phyloP scores from a whole-genome alignment of 768 basidiomycete genomes.

The Russula emetica region DNA sequence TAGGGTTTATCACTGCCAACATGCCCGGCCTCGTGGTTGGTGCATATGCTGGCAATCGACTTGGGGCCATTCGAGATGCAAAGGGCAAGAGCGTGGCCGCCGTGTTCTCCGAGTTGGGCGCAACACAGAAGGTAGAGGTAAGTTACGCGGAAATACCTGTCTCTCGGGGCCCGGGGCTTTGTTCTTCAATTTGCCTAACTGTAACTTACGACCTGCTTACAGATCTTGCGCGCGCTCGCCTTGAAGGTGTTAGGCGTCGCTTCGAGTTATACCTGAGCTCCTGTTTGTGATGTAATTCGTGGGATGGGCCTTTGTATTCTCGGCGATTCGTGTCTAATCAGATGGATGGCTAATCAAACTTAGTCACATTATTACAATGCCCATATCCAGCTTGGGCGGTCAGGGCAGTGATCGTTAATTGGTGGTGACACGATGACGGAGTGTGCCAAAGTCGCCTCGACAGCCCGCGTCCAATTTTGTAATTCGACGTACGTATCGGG shows the following conservation, averaged over 20 bases:
- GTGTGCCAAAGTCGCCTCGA: background rate
- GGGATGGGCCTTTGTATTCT: background rate
- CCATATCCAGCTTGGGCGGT: background rate
- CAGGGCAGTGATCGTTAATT: background rate
- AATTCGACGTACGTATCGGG: background rate
- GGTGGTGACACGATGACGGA: background rate
- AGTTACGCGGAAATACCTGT: slow-evolving; percentile 23
- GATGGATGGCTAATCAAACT: background rate
- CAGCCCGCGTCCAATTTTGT: no score
- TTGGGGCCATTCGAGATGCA: slow-evolving; percentile 88
- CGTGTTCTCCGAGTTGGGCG: slow-evolving; percentile 75
- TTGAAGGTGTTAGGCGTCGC: slow-evolving; percentile 78
- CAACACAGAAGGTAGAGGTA: slow-evolving; percentile 85
- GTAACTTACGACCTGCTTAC: background rate
- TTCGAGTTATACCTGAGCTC: slow-evolving; percentile 12
- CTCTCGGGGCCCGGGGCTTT: background rate
- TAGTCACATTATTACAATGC: background rate
- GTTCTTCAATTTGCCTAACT: background rate
- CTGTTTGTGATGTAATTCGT: background rate
- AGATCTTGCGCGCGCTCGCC: slow-evolving; percentile 80
- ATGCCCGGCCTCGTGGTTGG: slow-evolving; percentile 84
- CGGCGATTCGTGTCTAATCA: background rate
- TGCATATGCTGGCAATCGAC: slow-evolving; percentile 81
- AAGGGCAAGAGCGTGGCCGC: slow-evolving; percentile 91
- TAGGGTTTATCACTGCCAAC: slow-evolving; percentile 57